These are phyloP conservation scores for Ustilago crameri DNA, from an alignment of 1,284 basidiomycete species.

Conservation along the genomic window DNA sequence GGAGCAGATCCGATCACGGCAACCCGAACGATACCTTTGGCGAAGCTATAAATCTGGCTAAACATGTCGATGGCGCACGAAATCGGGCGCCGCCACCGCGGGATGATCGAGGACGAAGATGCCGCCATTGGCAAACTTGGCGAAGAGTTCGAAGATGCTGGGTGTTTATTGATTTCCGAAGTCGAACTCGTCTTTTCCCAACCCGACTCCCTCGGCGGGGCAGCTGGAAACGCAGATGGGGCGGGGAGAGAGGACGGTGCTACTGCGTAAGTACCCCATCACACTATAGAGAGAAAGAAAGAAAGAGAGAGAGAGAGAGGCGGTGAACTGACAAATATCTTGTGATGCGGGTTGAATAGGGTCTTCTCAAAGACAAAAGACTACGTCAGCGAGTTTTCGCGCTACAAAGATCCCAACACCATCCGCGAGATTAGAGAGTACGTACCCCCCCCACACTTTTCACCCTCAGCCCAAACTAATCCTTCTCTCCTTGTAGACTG, in stretches of 20 bases:
- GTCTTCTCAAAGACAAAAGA: slow-evolving; percentile 92
- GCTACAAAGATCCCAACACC: slow-evolving; percentile 86
- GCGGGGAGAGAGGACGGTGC: slow-evolving; percentile 80
- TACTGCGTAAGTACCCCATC: slow-evolving; percentile 71
- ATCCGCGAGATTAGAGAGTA: slow-evolving; percentile 88
- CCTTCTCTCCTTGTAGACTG: slow-evolving; percentile 16
- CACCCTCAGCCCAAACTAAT: not conserved
- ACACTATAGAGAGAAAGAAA: not conserved
- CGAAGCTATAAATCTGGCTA: not conserved
- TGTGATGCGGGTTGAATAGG: slow-evolving; percentile 69
- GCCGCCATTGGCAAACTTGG: slow-evolving; percentile 56
- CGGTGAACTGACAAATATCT: not conserved
- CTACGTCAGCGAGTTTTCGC: slow-evolving; percentile 88
- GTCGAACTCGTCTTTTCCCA: slow-evolving; percentile 84
- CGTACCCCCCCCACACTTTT: slow-evolving; percentile 60
- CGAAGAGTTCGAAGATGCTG: slow-evolving; percentile 84
- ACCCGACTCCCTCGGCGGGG: slow-evolving; percentile 76
- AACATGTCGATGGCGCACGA: slow-evolving; percentile 33
- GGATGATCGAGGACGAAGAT: slow-evolving; percentile 54
- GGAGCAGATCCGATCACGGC: too few relatives aligned
- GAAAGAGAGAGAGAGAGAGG: too few relatives aligned
- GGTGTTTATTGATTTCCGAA: slow-evolving; percentile 88
- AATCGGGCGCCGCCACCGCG: slow-evolving; percentile 42
- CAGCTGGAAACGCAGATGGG: not conserved
- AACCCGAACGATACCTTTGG: not conserved